These are phyloP conservation scores for Dryas integrifolia DNA, from an alignment of 331 rosid species.

Conservation along the genomic window DNA sequence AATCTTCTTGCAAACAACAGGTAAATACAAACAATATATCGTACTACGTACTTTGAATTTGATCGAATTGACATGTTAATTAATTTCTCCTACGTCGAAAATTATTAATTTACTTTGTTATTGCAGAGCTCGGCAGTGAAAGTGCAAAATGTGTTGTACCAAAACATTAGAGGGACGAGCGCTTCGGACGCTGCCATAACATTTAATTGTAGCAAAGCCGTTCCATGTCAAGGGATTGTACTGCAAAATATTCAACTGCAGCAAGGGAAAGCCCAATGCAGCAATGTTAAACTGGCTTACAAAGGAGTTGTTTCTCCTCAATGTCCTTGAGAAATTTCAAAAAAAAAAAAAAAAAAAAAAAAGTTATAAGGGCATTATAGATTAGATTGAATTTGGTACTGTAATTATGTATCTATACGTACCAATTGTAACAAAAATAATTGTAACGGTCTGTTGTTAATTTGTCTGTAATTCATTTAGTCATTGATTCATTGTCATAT, in stretches of 20 bases:
- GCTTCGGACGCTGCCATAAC: conserved; percentile 48
- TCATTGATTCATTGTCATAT: background rate
- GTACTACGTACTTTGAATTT: background rate
- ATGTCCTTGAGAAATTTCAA: background rate
- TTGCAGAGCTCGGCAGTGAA: conserved; percentile 51
- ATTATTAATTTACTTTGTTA: background rate
- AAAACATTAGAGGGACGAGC: conserved; percentile 61
- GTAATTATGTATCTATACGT: background rate
- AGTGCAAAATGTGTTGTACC: conserved; percentile 54
- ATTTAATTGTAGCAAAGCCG: conserved; percentile 51
- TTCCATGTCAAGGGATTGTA: conserved; percentile 49
- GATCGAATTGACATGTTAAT: background rate
- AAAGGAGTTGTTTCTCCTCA: conserved; percentile 19
- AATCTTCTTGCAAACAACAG: conserved; percentile 28
- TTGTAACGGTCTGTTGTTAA: background rate
- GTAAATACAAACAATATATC: background rate
- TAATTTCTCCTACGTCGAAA: background rate
- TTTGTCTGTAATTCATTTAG: too few relatives aligned
- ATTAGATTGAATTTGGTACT: background rate
- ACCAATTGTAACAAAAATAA: background rate
- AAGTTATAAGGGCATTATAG: background rate
- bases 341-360: too few relatives aligned
- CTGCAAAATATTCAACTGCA: conserved; percentile 44
- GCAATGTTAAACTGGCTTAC: conserved; percentile 13
- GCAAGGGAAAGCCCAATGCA: conserved; percentile 26